Evolutionary conservation across 2,329 filamentous ascomycete species (phyloP), one percentile per base, ranked within the genome.

Genomic region (Cercospora brassicicola): DNA sequence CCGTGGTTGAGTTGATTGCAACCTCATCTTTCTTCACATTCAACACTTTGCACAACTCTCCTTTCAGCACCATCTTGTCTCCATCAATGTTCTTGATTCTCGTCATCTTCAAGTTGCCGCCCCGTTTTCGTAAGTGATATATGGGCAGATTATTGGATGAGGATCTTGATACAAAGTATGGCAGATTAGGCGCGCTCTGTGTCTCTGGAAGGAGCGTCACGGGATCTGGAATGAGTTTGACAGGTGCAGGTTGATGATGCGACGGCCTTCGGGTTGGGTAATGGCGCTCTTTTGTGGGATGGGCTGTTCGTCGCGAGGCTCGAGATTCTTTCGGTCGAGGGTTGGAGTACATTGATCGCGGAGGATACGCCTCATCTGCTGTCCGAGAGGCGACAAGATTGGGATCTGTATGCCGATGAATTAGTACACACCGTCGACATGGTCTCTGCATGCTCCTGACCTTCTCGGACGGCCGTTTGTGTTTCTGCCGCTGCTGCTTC

Each of bases 81-180:
- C 95, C 95, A 66, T 92, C 88, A 60, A 94, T 86, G 80, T 91
- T 93, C 78, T 93, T 91, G 65, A 99, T 81, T 66, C 88, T 80
- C 4, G 94, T 96, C 75, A 91, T 81, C 74, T 89, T 87, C 76
- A 89, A 84, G 72, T 91, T 95, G 13, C 92, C 92, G 62, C 93
- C 93, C 11, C 88, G 85, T 82, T 92, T 94, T 71, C 81, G 83
- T 72, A 88, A 84, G 15, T 89, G 84, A 81, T 98, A 99, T 55
- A 98, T 86, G 26, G 92, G 89, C 2, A 95, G 82, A 72, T 92
- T 88, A 59, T 88, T 87, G 42, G 87, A 89, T 1, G 84, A 82
- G 2, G 92, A 94, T 69, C 93, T 90, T 62, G 84, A 84, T 71
- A 98, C 85, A 74, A 89, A 85, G 83, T 93, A 97, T 10, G 87